phyloP scores from a whole-genome alignment of 2,329 filamentous ascomycete genomes.

The Botrytis pseudocinerea region DNA sequence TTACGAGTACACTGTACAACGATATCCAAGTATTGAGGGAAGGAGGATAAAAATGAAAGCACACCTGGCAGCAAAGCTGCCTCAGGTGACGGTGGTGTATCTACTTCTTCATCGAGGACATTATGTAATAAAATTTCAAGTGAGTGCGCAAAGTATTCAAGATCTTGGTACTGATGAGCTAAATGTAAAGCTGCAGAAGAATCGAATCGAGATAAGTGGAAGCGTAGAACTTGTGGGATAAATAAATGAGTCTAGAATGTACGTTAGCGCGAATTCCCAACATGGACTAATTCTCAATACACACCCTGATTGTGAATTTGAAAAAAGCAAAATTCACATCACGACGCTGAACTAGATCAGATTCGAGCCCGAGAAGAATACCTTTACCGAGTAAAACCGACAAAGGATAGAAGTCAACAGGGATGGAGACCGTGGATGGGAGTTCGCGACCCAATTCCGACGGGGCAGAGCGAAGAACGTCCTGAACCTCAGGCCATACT shows the following conservation, averaged over 20 bases:
- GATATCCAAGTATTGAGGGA: constrained; percentile 87
- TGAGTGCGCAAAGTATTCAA: constrained; percentile 91
- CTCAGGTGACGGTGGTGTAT: constrained; percentile 64
- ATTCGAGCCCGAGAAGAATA: constrained; percentile 85
- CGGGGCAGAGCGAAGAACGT: constrained; percentile 72
- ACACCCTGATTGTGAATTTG: constrained; percentile 81
- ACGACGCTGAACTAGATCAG: constrained; percentile 87
- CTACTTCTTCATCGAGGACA: constrained; percentile 92
- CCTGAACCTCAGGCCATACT: constrained; percentile 85
- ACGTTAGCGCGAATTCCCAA: constrained; percentile 25
- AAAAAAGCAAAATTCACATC: constrained; percentile 91
- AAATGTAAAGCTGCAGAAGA: constrained; percentile 79
- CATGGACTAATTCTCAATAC: constrained; percentile 40
- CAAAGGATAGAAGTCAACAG: constrained; percentile 93
- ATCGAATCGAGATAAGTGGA: constrained; percentile 73
- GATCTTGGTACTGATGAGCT: constrained; percentile 79
- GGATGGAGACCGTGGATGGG: constrained; percentile 71
- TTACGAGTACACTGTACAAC: constrained; percentile 96
- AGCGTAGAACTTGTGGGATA: constrained; percentile 80
- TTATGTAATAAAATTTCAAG: constrained; percentile 90
- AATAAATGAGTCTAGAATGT: constrained; percentile 80
- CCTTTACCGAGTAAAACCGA: constrained; percentile 87
- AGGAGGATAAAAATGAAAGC: constrained; percentile 66
- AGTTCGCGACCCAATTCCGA: constrained; percentile 67
- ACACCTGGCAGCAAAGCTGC: constrained; percentile 65